Base-by-base conservation (phyloP, 75 land plant genomes). In the Pinus albicaulis region DNA sequence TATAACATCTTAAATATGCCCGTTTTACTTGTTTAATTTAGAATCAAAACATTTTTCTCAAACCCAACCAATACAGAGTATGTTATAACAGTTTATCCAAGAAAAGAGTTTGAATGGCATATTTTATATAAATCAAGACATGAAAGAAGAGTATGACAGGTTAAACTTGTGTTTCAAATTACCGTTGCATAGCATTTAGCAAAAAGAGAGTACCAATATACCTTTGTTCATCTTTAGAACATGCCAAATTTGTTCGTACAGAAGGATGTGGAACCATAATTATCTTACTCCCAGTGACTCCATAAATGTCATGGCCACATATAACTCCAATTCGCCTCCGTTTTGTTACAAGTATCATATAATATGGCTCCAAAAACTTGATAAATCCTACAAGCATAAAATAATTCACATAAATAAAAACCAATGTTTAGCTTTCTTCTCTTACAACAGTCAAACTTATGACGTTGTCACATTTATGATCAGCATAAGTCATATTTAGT, bases 291-390 rank as follows among this genome's bases (percentile, higher is more conserved):
- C 89, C 83, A 64, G 84, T 77, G 48, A 89, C 68, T 15, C 81
- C 85, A 77, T 85, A 93, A 1, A 93, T 74, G 2, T 63, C 69
- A 72, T 93, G 95, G n/a, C 95, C 95, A 83, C 88, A 86, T 16
- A 93, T 90, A 31, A 53, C 82, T 48, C 95, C 95, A 82, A 93
- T 86, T 61, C 79, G 80, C 73, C 81, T 79, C 62, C 95, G 89
- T 82, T 89, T 81, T 16, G 93, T 90, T 2, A 93, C 82, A 75
- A 93, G 86, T 55, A 93, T 74, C 95, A 93, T 91, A 75, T 93
- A 93, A 56, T 93, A 87, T 11, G 95, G 92, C 56, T 92, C 95
- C 81, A 88, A 78, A 79, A 93, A 93, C 78, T 91, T 93, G 71
- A 93, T 76, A 76, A 93, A 91, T 22, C 95, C 95, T 93, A 13